Evolutionary conservation across 805 yeast genomes (phyloP).

Genomic region (Deakozyma indianensis): DNA sequence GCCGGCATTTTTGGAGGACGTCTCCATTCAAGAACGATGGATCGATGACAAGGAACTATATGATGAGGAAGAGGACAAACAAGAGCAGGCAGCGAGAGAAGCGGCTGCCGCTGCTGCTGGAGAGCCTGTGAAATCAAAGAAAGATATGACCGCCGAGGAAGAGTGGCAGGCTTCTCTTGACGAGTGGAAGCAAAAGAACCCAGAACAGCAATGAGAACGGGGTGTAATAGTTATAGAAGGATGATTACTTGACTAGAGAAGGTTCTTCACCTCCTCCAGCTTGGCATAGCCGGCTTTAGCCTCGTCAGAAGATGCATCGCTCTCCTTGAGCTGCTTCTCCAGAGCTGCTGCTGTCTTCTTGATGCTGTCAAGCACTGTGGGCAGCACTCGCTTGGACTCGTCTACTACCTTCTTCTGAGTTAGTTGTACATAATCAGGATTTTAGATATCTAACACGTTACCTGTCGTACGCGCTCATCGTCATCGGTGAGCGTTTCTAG

Average conservation of each 20-base stretch:
- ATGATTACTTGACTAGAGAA: neutral
- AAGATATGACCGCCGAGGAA: slow-evolving; percentile 39
- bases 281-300: slow-evolving; percentile 10
- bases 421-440: no score
- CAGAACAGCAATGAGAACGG: neutral
- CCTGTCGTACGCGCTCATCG: slow-evolving; percentile 47
- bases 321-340: slow-evolving; percentile 14
- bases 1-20: slow-evolving; percentile 37
- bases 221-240: neutral
- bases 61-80: slow-evolving; percentile 40
- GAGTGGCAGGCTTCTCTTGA: slow-evolving; percentile 57
- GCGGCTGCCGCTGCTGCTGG: slow-evolving; percentile 44
- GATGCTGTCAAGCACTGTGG: slow-evolving; percentile 32
- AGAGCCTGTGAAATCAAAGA: slow-evolving; percentile 25
- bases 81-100: slow-evolving; percentile 18
- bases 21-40: slow-evolving; percentile 88
- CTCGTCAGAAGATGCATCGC: slow-evolving; percentile 9
- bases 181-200: slow-evolving; percentile 39
- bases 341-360: slow-evolving; percentile 26
- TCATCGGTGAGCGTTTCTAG: slow-evolving; percentile 40
- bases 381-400: slow-evolving; percentile 41
- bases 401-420: slow-evolving; percentile 29
- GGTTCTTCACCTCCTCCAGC: slow-evolving; percentile 8
- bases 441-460: slow-evolving; percentile 4
- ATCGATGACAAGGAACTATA: slow-evolving; percentile 67